phyloP scores from a whole-genome alignment of 1,139 yeast species.

The Blastobotrys buckinghamii region DNA sequence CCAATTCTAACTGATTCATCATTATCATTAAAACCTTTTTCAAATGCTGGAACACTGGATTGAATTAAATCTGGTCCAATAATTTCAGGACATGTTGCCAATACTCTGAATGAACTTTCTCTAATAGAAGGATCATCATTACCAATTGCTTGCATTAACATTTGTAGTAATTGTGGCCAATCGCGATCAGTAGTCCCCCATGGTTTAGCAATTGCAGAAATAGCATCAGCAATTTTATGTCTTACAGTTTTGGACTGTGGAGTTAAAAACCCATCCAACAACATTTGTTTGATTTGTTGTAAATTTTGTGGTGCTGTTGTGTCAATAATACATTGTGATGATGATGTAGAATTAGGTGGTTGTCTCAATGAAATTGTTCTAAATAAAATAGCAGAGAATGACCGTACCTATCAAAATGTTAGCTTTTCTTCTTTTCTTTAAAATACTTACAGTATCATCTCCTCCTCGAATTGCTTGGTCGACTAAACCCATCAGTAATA shows the following conservation, averaged over 20 bases:
- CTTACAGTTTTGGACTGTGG: constrained; percentile 68
- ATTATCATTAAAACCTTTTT: constrained; percentile 70
- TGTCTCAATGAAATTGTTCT: constrained; percentile 59
- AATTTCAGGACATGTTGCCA: constrained; percentile 77
- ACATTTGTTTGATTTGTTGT: constrained; percentile 54
- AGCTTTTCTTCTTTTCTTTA: neutral
- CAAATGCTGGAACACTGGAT: constrained; percentile 61
- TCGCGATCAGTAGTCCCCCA: constrained; percentile 38
- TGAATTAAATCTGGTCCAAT: constrained; percentile 41
- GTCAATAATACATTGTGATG: constrained; percentile 47
- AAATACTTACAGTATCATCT: constrained; percentile 44
- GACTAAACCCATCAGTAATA: constrained; percentile 71
- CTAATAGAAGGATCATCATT: constrained; percentile 65
- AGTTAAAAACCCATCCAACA: constrained; percentile 66
- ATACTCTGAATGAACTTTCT: constrained; percentile 86
- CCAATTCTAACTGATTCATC: constrained; percentile 84
- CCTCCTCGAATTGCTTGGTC: constrained; percentile 66
- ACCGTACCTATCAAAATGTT: constrained; percentile 29
- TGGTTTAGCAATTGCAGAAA: constrained; percentile 72
- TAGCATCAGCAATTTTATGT: constrained; percentile 90
- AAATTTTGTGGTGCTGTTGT: constrained; percentile 55
- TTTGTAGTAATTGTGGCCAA: constrained; percentile 78
- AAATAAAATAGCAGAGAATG: constrained; percentile 81
- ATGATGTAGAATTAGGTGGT: constrained; percentile 39
- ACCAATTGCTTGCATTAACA: constrained; percentile 62